Evolutionary conservation across 2,329 filamentous ascomycete species (phyloP), one percentile per base, ranked within the genome.

Genomic region (Aspergillus flavus): DNA sequence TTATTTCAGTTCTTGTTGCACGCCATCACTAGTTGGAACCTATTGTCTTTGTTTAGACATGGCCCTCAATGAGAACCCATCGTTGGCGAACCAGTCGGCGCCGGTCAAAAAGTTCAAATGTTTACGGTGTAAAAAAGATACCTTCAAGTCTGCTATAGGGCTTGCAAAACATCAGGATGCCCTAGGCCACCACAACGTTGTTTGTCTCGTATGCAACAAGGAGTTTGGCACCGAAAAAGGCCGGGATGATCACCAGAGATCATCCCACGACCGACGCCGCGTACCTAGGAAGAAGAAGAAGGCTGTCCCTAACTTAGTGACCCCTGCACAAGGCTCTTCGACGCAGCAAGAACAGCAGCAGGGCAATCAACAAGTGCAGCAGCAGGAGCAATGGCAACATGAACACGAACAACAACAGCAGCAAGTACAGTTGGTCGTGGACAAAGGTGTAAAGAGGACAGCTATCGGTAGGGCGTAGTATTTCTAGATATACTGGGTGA

Each of bases 161-260:
- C 56, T 64, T 9, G 43, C 61, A n/a, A 48, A 39, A 5, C 62
- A 61, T 30, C 62, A 59, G 12, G 41, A 45, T 53, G 50, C 62
- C 6, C 41, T 61, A 32, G 56, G 46, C 23, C 59, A 61, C 28
- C 36, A 32, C n/a, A 50, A 26, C 6, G 23, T n/a, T 36, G 48
- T 46, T n/a, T 58, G 50, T 28, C 23, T 43, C 21, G 32, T 46
- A 23, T 56, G 32, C 32, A 36, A 43, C 12, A 39, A 61, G 21
- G 46, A 56, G 28, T 61, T 57, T 28, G 54, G 36, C 6, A 26
- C 23, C 30, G 21, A 57, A 28, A 36, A 36, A 16, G 54, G 45
- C 9, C 39, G 56, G 3, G 32, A 53, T 16, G 23, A 58, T 19
- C 56, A 62, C 26, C 55, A 39, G 19, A 34, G 36, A 41, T 21